phyloP scores from a whole-genome alignment of 2,329 filamentous ascomycete genomes.

The Exophiala dermatitidis region DNA sequence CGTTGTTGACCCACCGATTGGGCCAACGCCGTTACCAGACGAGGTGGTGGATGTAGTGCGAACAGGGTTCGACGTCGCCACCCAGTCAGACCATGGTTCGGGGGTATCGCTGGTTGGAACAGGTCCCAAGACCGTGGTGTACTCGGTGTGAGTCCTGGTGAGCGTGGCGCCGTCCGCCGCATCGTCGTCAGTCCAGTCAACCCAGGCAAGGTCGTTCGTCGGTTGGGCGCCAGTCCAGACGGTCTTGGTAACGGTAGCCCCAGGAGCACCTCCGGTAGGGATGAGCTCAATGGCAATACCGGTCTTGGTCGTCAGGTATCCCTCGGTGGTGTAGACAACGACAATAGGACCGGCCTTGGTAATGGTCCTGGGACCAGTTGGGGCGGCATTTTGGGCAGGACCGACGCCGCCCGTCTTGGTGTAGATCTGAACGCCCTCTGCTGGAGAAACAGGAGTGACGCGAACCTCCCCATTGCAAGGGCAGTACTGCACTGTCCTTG shows the following conservation, averaged over 20 bases:
- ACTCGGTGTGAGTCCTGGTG: constrained; percentile 12
- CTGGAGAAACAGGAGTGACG: constrained; percentile 5
- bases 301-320: constrained; percentile 14
- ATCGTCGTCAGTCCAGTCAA: constrained; percentile 11
- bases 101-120: constrained; percentile 4
- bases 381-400: constrained; percentile 1
- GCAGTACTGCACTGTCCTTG: constrained; percentile 11
- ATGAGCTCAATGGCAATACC: constrained; percentile 14
- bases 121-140: constrained; percentile 10
- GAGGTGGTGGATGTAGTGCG: constrained; percentile 32
- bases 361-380: constrained; percentile 4
- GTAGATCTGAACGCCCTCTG: background rate
- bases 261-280: constrained; percentile 3
- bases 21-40: background rate
- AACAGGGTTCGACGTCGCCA: background rate
- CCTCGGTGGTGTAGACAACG: constrained; percentile 40
- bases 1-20: constrained; percentile 2
- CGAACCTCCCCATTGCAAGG: constrained; percentile 20
- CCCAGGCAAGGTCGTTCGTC: constrained; percentile 11
- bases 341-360: constrained; percentile 35
- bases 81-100: background rate
- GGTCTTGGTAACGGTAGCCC: constrained; percentile 11
- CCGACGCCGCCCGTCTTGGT: background rate
- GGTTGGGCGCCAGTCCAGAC: constrained; percentile 16
- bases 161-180: constrained; percentile 9